Evolutionary conservation across 108 stramenopile genomes (phyloP).

Genomic region (Phaeodactylum tricornutum): DNA sequence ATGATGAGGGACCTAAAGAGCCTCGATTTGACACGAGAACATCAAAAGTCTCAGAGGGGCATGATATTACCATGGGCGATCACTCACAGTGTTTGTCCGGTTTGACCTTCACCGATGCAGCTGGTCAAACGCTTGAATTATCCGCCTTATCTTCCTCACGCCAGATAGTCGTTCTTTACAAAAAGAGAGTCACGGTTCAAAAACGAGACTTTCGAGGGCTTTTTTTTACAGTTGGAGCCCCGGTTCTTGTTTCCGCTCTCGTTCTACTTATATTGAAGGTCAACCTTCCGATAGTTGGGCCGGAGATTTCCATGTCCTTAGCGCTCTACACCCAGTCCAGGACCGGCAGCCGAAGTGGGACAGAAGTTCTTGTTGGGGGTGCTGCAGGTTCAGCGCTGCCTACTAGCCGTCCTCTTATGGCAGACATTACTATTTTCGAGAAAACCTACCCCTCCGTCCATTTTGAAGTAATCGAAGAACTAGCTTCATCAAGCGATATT

Average conservation of each 20-base stretch:
- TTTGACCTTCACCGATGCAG: too few relatives aligned
- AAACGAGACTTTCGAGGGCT: conserved; percentile 28
- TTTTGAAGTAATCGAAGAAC: too few relatives aligned
- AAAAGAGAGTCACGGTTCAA: conserved; percentile 33
- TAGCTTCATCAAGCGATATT: conserved; percentile 5
- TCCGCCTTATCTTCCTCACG: too few relatives aligned
- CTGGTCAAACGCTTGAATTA: too few relatives aligned
- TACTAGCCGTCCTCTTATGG: too few relatives aligned
- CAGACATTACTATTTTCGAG: too few relatives aligned
- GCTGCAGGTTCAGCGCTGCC: too few relatives aligned
- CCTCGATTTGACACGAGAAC: too few relatives aligned
- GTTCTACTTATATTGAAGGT: conserved; percentile 35
- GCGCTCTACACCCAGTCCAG: conserved; percentile 3
- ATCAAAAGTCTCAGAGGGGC: too few relatives aligned
- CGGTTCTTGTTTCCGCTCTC: conserved; percentile 34
- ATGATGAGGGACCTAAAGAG: conserved; percentile 3
- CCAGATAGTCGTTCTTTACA: conserved; percentile 38
- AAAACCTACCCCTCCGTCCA: too few relatives aligned
- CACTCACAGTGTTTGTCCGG: too few relatives aligned
- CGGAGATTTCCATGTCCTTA: conserved; percentile 1
- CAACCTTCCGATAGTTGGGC: conserved; percentile 9
- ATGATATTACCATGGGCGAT: too few relatives aligned
- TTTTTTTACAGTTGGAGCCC: conserved; percentile 43
- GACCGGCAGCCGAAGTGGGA: not conserved
- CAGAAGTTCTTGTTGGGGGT: conserved; percentile 12